Conservation (phyloP, 192 early-diverging fungal species). For the Coemansia sp. region DNA sequence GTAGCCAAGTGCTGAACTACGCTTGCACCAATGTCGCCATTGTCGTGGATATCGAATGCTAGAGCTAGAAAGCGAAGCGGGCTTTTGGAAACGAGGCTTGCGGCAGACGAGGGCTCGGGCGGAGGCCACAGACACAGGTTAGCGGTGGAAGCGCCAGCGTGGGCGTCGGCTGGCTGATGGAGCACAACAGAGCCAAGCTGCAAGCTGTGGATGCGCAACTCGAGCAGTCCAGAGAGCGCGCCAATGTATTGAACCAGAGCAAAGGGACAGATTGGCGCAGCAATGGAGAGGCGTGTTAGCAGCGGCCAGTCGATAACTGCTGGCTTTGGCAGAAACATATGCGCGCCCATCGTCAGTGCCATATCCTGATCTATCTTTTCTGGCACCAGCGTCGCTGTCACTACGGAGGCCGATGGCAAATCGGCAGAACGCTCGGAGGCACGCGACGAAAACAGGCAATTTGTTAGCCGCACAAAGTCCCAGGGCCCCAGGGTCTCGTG, state of each 20-base stretch:
- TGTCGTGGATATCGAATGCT: background rate
- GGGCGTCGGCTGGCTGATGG: background rate
- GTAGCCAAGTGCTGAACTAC: conserved; percentile 3
- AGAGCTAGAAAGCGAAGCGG: background rate
- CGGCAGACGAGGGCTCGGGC: background rate
- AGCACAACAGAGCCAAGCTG: background rate
- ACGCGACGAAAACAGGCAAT: background rate
- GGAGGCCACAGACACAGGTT: background rate
- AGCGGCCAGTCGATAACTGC: background rate
- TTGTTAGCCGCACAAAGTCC: conserved; percentile 10
- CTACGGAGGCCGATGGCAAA: too few species aligned
- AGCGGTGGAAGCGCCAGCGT: background rate
- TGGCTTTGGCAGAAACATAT: conserved; percentile 8
- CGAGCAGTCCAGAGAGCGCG: background rate
- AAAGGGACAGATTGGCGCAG: conserved; percentile 5
- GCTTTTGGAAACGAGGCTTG: background rate
- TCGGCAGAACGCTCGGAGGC: background rate
- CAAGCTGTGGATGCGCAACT: conserved; percentile 4
- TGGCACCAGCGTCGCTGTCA: background rate
- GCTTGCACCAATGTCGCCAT: background rate
- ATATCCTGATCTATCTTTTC: background rate
- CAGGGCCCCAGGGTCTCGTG: background rate
- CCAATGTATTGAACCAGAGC: conserved; percentile 5
- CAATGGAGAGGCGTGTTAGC: background rate
- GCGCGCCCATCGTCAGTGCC: conserved; percentile 2